Evolutionary conservation across 352 stramenopile species (phyloP), one percentile per base, ranked within the genome.

Genomic region (Globisporangium alternatum): DNA sequence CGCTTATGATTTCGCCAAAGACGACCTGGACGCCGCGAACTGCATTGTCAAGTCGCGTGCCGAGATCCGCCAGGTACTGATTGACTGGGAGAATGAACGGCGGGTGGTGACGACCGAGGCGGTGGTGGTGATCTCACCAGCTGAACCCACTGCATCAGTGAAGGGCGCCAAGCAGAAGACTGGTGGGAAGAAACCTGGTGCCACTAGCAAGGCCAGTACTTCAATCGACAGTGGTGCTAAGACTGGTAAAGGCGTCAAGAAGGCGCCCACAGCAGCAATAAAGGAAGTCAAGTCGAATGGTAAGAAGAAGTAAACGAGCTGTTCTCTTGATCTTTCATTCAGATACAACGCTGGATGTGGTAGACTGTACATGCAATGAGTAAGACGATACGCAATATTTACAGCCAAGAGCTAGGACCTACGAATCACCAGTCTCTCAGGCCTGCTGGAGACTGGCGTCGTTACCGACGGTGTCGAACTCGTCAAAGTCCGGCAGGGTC

Each of bases 1-100:
- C 52, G 87, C 88, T 0, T 96, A 90, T 48, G 90, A 96, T 64
- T 84, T 96, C 37, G 90, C 90, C 2, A 89, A 96, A 62, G 90
- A 97, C 55, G 86, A 96, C 22, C 60, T 97, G 19, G 90, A 97
- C 49, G 88, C 89, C 3, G 89, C 88, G 5, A 70, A 83, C 12
- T 92, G 92, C 56, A 77, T 97, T 2, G 77, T 96, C 43, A 94
- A 89, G 57, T 90, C 80, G 10, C 70, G 70, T 58, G 75, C 71
- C 2, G 84, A 93, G 81, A 90, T 90, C 47, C 81, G 81, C 12
- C 78, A 88, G 62, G 81, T 88, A 41, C 55, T 90, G 22, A 70
- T 87, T 35, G 79, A 88, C 55, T 90, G 81, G 79, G 81, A 90
- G 45, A 88, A 83, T 8, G 70, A 86, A 17, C 67, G 80, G 33